Percentiles rank a stretch among this genome's conserved stretches.
Evolutionary conservation across 1,284 basidiomycete species (phyloP).

Genomic region (Ceratobasidium sp.): DNA sequence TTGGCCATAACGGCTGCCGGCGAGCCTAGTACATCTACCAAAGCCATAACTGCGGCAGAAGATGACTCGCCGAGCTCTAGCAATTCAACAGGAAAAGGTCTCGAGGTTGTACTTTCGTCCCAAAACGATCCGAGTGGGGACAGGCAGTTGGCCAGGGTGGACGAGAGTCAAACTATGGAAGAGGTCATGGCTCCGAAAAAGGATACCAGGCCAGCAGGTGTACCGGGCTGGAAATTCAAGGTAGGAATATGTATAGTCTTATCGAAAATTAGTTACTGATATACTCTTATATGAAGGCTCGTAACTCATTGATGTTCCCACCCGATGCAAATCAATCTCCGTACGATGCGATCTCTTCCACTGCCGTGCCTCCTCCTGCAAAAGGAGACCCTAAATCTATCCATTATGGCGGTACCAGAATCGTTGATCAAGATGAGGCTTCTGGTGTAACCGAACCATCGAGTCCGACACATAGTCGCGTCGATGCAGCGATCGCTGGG

Average conservation of each 20-base stretch:
- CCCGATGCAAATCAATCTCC: slow-evolving; percentile 88
- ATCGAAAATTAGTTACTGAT: slow-evolving; percentile 35
- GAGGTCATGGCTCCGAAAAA: slow-evolving; percentile 79
- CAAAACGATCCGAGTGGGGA: slow-evolving; percentile 56
- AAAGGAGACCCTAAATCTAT: slow-evolving; percentile 68
- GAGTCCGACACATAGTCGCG: slow-evolving; percentile 84
- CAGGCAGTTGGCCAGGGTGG: slow-evolving; percentile 44
- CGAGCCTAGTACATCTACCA: slow-evolving; percentile 8
- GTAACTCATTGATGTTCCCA: slow-evolving; percentile 90
- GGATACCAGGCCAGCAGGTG: slow-evolving; percentile 69
- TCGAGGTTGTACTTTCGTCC: slow-evolving; percentile 1
- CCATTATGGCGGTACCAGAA: slow-evolving; percentile 76
- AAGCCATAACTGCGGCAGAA: background rate
- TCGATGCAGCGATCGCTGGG: slow-evolving; percentile 86
- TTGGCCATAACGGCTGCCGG: slow-evolving; percentile 25
- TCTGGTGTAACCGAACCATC: slow-evolving; percentile 64
- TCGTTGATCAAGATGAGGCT: slow-evolving; percentile 65
- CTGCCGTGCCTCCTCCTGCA: slow-evolving; percentile 46
- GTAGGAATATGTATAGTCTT: slow-evolving; percentile 53
- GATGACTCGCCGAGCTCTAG: background rate
- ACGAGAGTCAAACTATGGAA: slow-evolving; percentile 46
- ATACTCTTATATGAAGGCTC: slow-evolving; percentile 58
- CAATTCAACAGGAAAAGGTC: slow-evolving; percentile 5
- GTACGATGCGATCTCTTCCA: slow-evolving; percentile 59
- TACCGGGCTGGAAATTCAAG: slow-evolving; percentile 88